A percentile compares a stretch with the other conserved stretches of the same genome.
phyloP scores from a whole-genome alignment of 495 filamentous ascomycete genomes.

The Chaetomium fimeti region DNA sequence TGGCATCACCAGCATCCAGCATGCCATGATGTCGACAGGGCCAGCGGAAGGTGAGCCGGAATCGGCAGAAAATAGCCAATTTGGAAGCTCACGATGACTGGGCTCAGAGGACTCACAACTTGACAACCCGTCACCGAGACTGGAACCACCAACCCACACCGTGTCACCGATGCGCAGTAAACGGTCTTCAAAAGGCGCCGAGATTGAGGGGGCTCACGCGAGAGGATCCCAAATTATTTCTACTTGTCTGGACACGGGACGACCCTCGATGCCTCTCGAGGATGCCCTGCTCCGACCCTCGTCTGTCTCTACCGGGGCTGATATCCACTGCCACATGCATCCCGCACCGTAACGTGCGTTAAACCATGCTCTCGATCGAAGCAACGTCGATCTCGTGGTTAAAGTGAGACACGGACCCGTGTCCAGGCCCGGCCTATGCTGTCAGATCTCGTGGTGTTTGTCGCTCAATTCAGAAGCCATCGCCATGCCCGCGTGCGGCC shows the following conservation, averaged over 20 bases:
- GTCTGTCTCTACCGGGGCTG: not conserved
- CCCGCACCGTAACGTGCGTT: conserved; percentile 1
- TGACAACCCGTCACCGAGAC: not conserved
- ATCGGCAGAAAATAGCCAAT: too few relatives aligned
- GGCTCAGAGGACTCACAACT: not conserved
- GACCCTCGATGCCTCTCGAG: not conserved
- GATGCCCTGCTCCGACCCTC: not conserved
- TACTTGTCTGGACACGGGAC: not conserved
- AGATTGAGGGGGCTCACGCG: too few relatives aligned
- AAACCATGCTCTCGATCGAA: not conserved
- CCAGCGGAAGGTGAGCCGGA: too few relatives aligned
- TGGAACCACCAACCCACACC: not conserved
- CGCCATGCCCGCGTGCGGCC: too few relatives aligned
- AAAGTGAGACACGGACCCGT: conserved; percentile 5
- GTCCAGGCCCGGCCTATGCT: not conserved
- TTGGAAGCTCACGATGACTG: not conserved
- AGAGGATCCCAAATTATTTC: not conserved
- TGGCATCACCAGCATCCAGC: not conserved
- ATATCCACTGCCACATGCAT: conserved; percentile 17
- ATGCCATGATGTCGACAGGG: too few relatives aligned
- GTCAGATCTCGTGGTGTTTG: not conserved
- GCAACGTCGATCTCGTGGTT: not conserved
- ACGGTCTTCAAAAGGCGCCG: not conserved
- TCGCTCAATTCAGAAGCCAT: not conserved
- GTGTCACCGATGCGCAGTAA: conserved; percentile 3